Conservation (phyloP, 2,329 filamentous ascomycete genomes). For the Fusarium sacchari region DNA sequence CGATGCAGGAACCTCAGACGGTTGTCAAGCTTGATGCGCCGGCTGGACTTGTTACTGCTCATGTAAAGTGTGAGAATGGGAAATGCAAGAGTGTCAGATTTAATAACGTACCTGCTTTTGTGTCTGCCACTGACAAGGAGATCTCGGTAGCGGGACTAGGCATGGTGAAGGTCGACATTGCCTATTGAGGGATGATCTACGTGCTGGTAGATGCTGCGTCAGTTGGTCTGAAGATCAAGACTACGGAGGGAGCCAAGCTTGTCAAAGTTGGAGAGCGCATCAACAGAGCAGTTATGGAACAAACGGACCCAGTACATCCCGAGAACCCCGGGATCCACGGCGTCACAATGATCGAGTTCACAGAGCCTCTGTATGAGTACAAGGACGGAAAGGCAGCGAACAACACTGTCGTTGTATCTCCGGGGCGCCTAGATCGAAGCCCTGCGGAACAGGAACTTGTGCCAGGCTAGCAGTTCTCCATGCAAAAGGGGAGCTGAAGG, state of each 20-base stretch:
- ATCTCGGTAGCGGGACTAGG: conserved; percentile 18
- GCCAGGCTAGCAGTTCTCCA: conserved; percentile 25
- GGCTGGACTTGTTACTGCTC: conserved; percentile 25
- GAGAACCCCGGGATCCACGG: conserved; percentile 24
- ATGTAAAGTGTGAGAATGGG: conserved; percentile 23
- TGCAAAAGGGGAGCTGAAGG: conserved; percentile 15
- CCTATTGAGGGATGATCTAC: conserved; percentile 36
- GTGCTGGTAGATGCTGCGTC: conserved; percentile 26
- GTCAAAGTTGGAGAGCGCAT: conserved; percentile 31
- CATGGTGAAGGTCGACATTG: conserved; percentile 20
- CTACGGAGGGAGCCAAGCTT: conserved; percentile 1
- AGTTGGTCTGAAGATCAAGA: conserved; percentile 23
- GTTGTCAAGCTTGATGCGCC: conserved; percentile 30
- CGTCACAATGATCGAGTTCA: conserved; percentile 31
- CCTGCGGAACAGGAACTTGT: conserved; percentile 31
- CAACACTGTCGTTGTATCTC: conserved; percentile 30
- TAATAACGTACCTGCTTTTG: conserved; percentile 34
- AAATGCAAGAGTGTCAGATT: conserved; percentile 34
- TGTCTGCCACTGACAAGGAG: conserved; percentile 24
- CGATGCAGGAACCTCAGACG: conserved; percentile 31
- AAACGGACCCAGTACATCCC: conserved; percentile 15
- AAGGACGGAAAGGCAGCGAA: conserved; percentile 14
- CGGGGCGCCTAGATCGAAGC: conserved; percentile 26
- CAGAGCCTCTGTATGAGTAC: background rate
- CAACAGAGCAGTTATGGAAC: conserved; percentile 21